phyloP scores from a whole-genome alignment of 306 rosid genomes.

The Glycine tomentella region DNA sequence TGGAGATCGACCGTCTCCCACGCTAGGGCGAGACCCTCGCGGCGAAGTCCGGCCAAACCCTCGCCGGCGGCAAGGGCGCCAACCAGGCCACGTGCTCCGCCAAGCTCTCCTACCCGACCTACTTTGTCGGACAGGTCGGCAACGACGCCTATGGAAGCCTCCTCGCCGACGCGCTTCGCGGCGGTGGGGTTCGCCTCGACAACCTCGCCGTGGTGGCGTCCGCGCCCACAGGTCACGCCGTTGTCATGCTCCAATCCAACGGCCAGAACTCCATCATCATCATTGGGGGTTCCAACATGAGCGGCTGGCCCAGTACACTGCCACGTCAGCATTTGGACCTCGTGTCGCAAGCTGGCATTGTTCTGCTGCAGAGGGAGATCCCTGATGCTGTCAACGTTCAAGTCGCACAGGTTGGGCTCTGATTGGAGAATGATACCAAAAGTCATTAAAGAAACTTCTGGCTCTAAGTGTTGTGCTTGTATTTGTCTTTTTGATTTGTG shows the following conservation, averaged over 20 bases:
- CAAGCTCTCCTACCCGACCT: slow-evolving; percentile 76
- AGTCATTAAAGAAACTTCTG: not conserved
- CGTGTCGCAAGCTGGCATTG: slow-evolving; percentile 77
- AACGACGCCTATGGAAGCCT: slow-evolving; percentile 78
- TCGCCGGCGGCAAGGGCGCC: slow-evolving; percentile 89
- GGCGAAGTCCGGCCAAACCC: slow-evolving; percentile 74
- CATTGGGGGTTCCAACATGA: slow-evolving; percentile 90
- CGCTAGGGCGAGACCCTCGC: slow-evolving; percentile 75
- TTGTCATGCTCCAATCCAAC: slow-evolving; percentile 81
- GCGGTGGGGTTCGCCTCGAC: slow-evolving; percentile 68
- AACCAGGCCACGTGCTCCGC: slow-evolving; percentile 88
- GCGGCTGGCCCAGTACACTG: slow-evolving; percentile 68
- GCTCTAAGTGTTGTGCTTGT: not conserved
- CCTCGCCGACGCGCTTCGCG: slow-evolving; percentile 59
- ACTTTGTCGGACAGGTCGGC: slow-evolving; percentile 86
- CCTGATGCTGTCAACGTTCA: slow-evolving; percentile 82
- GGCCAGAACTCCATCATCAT: slow-evolving; percentile 87
- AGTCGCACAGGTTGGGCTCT: slow-evolving; percentile 75
- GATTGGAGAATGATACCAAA: not conserved
- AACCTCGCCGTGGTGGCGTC: slow-evolving; percentile 49
- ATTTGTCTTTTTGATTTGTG: not conserved
- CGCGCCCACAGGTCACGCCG: slow-evolving; percentile 83
- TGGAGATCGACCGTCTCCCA: slow-evolving; percentile 80
- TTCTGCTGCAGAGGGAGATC: slow-evolving; percentile 92
- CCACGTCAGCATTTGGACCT: slow-evolving; percentile 60